Percentiles rank a stretch among this genome's conserved stretches.
Conservation (phyloP, 352 stramenopile genomes). For the Pythium aphanidermatum region DNA sequence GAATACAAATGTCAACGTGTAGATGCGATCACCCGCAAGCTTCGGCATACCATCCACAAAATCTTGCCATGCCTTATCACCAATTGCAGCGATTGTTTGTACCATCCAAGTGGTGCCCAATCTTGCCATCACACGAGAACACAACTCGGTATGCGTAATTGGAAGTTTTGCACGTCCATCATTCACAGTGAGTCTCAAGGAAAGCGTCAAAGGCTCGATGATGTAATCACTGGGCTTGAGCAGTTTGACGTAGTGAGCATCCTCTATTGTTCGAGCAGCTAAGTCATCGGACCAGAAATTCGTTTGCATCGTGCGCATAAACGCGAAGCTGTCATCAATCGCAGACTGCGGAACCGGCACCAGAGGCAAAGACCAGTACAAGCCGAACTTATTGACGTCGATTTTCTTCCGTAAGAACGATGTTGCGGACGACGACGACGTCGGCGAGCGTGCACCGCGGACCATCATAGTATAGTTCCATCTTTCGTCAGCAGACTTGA, state of each 20-base stretch:
- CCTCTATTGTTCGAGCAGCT: constrained; percentile 6
- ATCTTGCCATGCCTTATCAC: constrained; percentile 55
- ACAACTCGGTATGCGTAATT: constrained; percentile 74
- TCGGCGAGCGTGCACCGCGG: constrained; percentile 21
- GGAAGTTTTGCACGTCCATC: constrained; percentile 72
- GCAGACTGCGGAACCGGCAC: constrained; percentile 31
- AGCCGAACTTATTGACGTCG: constrained; percentile 71
- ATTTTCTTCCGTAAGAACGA: constrained; percentile 75
- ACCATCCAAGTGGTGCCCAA: constrained; percentile 78
- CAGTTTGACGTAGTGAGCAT: constrained; percentile 21
- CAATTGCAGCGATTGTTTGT: constrained; percentile 67
- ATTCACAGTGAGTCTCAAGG: constrained; percentile 78
- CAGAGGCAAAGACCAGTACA: constrained; percentile 72
- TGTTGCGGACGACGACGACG: constrained; percentile 7
- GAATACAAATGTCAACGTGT: constrained; percentile 83
- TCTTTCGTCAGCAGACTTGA: constrained; percentile 73
- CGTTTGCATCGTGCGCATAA: constrained; percentile 65
- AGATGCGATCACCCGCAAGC: constrained; percentile 62
- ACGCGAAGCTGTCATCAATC: constrained; percentile 48
- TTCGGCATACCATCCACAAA: constrained; percentile 70
- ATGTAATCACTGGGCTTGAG: constrained; percentile 58
- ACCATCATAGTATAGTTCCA: constrained; percentile 86
- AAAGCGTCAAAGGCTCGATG: constrained; percentile 65
- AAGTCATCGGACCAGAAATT: constrained; percentile 36
- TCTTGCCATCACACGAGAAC: constrained; percentile 54